Percentiles rank a stretch among this genome's conserved stretches.
Evolutionary conservation across 108 stramenopile species (phyloP).

Genomic region (Nitzschia sp.): DNA sequence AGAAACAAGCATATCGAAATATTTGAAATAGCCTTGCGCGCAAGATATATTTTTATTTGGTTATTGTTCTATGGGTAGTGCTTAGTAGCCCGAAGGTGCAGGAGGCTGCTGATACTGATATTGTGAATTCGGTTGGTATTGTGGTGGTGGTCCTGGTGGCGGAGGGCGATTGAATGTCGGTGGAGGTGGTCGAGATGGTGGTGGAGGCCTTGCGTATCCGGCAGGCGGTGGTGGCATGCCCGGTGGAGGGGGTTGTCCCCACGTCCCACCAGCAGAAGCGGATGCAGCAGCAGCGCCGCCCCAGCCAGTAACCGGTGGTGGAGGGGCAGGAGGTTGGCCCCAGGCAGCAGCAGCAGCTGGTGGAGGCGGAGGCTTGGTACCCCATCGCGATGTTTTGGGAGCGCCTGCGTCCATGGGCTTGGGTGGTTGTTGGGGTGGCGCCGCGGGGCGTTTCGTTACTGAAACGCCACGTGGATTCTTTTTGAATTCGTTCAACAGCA

Average conservation of each 20-base stretch:
- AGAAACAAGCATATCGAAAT: no score
- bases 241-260: constrained; percentile 39
- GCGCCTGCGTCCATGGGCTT: constrained; percentile 7
- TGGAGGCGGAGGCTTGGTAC: constrained; percentile 31
- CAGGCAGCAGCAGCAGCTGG: constrained; percentile 27
- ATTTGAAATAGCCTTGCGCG: no score
- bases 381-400: constrained; percentile 34
- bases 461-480: constrained; percentile 71
- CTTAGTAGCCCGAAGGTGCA: background rate
- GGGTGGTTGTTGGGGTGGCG: constrained; percentile 22
- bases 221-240: constrained; percentile 23
- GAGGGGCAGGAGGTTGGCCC: constrained; percentile 21
- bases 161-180: constrained; percentile 29
- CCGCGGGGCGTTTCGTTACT: constrained; percentile 17
- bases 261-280: constrained; percentile 13
- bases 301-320: constrained; percentile 14
- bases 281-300: constrained; percentile 5
- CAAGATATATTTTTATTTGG: no score
- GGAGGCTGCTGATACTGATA: constrained; percentile 32
- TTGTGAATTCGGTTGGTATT: constrained; percentile 24
- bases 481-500: constrained; percentile 84
- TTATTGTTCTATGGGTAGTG: no score
- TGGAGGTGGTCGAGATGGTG: constrained; percentile 41
- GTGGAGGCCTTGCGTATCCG: constrained; percentile 32
- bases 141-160: constrained; percentile 37